Evolutionary conservation across 352 stramenopile species (phyloP), one percentile per base, ranked within the genome.

Genomic region (Globisporangium nagaii): DNA sequence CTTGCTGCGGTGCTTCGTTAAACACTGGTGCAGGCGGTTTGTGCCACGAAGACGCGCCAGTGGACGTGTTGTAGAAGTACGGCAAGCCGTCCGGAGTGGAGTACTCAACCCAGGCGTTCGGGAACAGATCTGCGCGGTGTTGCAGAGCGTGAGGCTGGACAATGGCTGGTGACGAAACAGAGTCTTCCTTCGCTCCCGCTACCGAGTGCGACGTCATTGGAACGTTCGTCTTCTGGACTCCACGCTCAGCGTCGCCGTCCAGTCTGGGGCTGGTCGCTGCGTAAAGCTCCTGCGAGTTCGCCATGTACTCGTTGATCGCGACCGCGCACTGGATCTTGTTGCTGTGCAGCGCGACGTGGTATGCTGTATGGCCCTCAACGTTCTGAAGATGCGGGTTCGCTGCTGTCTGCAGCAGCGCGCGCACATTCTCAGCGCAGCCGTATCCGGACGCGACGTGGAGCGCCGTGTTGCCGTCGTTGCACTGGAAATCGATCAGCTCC

Each of bases 31-130:
- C 13, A 28, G n/a, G 15, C 20, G 53, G 56, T 22, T 65, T 71
- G 53, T 84, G 67, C 80, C 80, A 90, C 20, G 67, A 82, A 35
- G 80, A 88, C 15, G 71, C 67, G 11, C 67, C 66, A 1, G 73
- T 87, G 30, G 55, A 17, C 0, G 46, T 43, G 68, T 90, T 88
- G 66, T 87, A 90, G 54, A 70, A 88, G 46, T 86, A 90, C n/a
- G 64, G 52, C 42, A 80, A 60, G 20, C 75, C 69, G 34, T 87
- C 75, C 13, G 80, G 72, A 1, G 75, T 87, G 19, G 55, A 51
- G 19, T 53, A 72, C 61, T 84, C 65, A 1, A 74, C 45, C 79
- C 79, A 90, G 36, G 31, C 34, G 17, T n/a, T n/a, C 2, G 19
- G 32, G 12, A 60, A 39, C 19, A 49, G 25, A 39, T 60, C 48